Evolutionary conservation across 129 eudicot species (phyloP).

Genomic region (Centrapalus pauciflorus): DNA sequence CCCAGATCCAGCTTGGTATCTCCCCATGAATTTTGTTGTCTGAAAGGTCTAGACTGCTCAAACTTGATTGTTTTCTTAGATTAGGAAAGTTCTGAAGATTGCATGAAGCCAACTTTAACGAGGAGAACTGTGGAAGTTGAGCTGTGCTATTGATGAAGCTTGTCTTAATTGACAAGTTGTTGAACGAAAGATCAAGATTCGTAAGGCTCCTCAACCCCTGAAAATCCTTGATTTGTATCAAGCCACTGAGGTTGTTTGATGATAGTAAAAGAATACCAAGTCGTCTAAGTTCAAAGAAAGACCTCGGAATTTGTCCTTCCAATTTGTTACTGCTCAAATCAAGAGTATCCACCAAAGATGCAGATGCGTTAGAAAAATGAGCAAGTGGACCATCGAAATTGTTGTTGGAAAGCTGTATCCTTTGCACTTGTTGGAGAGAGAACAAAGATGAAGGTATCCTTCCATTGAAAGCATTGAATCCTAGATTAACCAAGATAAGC

Average conservation of each 20-base stretch:
- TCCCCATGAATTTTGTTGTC: conserved; percentile 48
- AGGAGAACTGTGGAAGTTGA: conserved; percentile 31
- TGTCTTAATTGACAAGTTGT: conserved; percentile 35
- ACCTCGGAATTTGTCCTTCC: conserved; percentile 23
- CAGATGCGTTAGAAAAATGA: conserved; percentile 12
- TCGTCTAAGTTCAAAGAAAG: conserved; percentile 36
- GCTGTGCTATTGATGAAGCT: neutral
- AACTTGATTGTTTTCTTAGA: conserved; percentile 37
- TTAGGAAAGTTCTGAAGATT: conserved; percentile 41
- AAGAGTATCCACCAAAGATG: conserved; percentile 32
- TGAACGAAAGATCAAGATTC: conserved; percentile 62
- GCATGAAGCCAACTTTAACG: conserved; percentile 63
- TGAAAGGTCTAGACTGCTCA: conserved; percentile 57
- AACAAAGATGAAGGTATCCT: conserved; percentile 56
- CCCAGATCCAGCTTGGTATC: conserved; percentile 70
- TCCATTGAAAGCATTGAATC: conserved; percentile 39
- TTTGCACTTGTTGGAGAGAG: conserved; percentile 32
- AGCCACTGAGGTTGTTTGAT: conserved; percentile 45
- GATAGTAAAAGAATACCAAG: conserved; percentile 46
- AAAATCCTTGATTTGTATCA: conserved; percentile 22
- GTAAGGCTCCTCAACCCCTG: conserved; percentile 36
- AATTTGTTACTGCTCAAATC: conserved; percentile 58
- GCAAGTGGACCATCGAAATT: conserved; percentile 33
- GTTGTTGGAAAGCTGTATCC: conserved; percentile 47
- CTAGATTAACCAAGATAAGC: conserved; percentile 34